A percentile compares a stretch with the other conserved stretches of the same genome.
These are phyloP conservation scores for Thymus quinquecostatus DNA, from an alignment of 257 asterid genomes.

Conservation along the genomic window DNA sequence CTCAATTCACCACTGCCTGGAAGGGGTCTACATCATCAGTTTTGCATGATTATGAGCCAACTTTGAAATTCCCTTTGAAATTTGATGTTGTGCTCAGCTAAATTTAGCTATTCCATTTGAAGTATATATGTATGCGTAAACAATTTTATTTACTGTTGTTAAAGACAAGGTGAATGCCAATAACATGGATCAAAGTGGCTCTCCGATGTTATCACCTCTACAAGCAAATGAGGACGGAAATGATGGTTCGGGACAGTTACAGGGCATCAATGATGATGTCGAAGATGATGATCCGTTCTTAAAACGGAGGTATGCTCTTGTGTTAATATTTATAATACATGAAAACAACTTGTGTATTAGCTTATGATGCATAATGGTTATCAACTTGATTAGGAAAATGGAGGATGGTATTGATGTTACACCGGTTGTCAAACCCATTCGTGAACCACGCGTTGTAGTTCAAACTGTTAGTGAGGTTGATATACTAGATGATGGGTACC, in stretches of 20 bases:
- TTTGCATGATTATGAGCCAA: background rate
- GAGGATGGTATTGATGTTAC: constrained; percentile 73
- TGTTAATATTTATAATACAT: constrained; percentile 7
- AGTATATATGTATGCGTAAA: constrained; percentile 18
- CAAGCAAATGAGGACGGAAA: constrained; percentile 64
- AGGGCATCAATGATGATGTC: constrained; percentile 58
- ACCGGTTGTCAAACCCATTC: constrained; percentile 85
- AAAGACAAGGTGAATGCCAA: constrained; percentile 62
- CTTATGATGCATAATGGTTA: constrained; percentile 24
- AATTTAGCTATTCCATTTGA: constrained; percentile 6
- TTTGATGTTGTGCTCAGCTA: constrained; percentile 16
- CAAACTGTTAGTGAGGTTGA: constrained; percentile 98
- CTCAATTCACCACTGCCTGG: background rate
- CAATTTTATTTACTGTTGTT: constrained; percentile 33
- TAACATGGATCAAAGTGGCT: constrained; percentile 59
- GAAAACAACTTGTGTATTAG: background rate
- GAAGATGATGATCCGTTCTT: constrained; percentile 76
- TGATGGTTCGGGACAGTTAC: constrained; percentile 59
- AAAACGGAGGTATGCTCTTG: constrained; percentile 66
- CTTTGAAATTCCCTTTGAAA: constrained; percentile 22
- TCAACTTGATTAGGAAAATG: constrained; percentile 64
- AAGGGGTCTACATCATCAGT: constrained; percentile 14
- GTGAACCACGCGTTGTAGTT: constrained; percentile 95
- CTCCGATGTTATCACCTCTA: constrained; percentile 67
- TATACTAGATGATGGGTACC: constrained; percentile 92